These are phyloP conservation scores for Xerocomus nothofagi DNA, from an alignment of 1,284 basidiomycete genomes.

Conservation along the genomic window DNA sequence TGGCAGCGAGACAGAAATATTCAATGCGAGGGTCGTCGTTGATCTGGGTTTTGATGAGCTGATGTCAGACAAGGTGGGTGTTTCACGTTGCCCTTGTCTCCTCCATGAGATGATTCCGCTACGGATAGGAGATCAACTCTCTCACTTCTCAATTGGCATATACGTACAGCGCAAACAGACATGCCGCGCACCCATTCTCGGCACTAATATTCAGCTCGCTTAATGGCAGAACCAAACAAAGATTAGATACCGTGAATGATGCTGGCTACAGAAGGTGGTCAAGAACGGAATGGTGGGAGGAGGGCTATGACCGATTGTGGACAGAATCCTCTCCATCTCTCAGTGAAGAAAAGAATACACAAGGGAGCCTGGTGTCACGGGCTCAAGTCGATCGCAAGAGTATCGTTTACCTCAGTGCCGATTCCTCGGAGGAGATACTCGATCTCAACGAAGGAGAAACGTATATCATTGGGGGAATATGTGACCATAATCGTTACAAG, in stretches of 20 bases:
- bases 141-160: constrained; percentile 87
- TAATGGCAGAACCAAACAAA: constrained; percentile 63
- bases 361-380: constrained; percentile 1
- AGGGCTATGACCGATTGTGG: constrained; percentile 73
- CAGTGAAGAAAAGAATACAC: constrained; percentile 8
- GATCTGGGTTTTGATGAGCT: constrained; percentile 94
- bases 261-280: constrained; percentile 79
- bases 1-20: constrained; percentile 43
- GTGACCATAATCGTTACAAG: constrained; percentile 97
- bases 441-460: constrained; percentile 82
- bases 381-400: constrained; percentile 37
- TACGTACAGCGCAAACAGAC: constrained; percentile 85
- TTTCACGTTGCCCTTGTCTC: constrained; percentile 18
- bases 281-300: constrained; percentile 79
- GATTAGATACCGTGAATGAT: constrained; percentile 70
- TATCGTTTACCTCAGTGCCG: constrained; percentile 93
- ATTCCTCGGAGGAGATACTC: constrained; percentile 83
- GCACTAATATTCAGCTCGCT: constrained; percentile 79
- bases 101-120: constrained; percentile 17
- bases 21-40: constrained; percentile 78
- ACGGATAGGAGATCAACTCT: constrained; percentile 79
- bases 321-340: constrained; percentile 18
- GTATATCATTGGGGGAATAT: constrained; percentile 96
- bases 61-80: constrained; percentile 89
- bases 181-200: constrained; percentile 68